Percentiles rank a stretch among this genome's conserved stretches.
Evolutionary conservation across 2,329 filamentous ascomycete genomes (phyloP).

Genomic region (Metarhizium rileyi): DNA sequence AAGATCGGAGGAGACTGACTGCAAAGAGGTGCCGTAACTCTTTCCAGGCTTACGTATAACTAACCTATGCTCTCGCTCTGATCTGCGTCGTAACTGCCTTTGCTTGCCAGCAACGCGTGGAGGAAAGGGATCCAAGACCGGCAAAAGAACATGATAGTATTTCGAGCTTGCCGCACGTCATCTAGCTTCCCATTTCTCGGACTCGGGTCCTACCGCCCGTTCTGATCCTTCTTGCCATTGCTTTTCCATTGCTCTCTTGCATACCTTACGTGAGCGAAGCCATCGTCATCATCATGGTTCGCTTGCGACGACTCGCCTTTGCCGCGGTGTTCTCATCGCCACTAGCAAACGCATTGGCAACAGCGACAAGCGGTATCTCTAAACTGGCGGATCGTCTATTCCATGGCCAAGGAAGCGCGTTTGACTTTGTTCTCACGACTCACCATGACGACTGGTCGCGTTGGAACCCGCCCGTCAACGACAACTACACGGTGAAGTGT

Average conservation of each 20-base stretch:
- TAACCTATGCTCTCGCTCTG: not conserved
- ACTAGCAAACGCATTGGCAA: not conserved
- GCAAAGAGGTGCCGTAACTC: too few species aligned
- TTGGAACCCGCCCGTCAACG: conserved; percentile 12
- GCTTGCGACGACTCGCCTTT: not conserved
- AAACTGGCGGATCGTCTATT: conserved; percentile 11
- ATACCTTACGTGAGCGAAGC: too few species aligned
- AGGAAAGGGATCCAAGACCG: not conserved
- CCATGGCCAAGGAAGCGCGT: conserved; percentile 6
- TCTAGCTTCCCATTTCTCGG: not conserved
- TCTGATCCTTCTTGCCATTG: too few species aligned
- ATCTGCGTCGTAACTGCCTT: not conserved
- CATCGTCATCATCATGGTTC: not conserved
- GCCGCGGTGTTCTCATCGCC: not conserved
- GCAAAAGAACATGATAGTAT: too few species aligned
- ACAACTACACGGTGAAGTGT: conserved; percentile 12
- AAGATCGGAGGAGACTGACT: too few species aligned
- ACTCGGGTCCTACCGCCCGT: too few species aligned
- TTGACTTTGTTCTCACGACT: conserved; percentile 10
- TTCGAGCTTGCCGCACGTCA: too few species aligned
- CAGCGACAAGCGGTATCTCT: conserved; percentile 8
- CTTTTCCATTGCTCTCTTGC: too few species aligned
- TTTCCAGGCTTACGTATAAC: too few species aligned
- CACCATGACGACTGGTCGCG: conserved; percentile 11
- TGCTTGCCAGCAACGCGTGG: not conserved